These are phyloP conservation scores for Prillingera fragicola DNA, from an alignment of 1,284 basidiomycete species.

Conservation along the genomic window DNA sequence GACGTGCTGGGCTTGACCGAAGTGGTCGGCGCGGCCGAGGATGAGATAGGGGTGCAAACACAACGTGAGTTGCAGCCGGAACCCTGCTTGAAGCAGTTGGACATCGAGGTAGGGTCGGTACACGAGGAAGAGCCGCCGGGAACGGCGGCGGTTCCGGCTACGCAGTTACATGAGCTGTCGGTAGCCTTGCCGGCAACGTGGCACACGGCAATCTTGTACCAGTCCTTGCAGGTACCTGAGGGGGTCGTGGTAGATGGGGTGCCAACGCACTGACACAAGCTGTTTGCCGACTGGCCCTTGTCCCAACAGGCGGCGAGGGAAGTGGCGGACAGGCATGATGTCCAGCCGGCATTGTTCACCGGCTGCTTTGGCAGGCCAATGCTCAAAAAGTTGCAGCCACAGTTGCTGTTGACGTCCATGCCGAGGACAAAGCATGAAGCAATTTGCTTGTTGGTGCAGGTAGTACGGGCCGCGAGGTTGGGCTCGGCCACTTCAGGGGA, in stretches of 20 bases:
- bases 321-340: background rate
- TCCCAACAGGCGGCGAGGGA: conserved; percentile 11
- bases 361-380: no score
- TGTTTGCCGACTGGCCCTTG: conserved; percentile 6
- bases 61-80: conserved; percentile 8
- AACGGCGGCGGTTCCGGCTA: background rate
- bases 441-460: conserved; percentile 2
- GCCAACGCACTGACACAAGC: conserved; percentile 2
- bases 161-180: conserved; percentile 4
- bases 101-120: conserved; percentile 3
- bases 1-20: no score
- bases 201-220: conserved; percentile 2
- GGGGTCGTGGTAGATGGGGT: background rate
- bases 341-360: no score
- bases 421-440: conserved; percentile 10
- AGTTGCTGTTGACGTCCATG: conserved; percentile 6
- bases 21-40: no score
- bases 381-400: conserved; percentile 1
- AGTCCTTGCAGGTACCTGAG: background rate
- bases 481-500: no score
- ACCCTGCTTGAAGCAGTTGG: conserved; percentile 7
- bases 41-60: no score
- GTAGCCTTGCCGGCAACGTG: background rate
- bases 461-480: background rate
- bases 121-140: conserved; percentile 1